phyloP scores from a whole-genome alignment of 192 early-diverging fungal genomes.

The Lunasporangiospora selenospora region DNA sequence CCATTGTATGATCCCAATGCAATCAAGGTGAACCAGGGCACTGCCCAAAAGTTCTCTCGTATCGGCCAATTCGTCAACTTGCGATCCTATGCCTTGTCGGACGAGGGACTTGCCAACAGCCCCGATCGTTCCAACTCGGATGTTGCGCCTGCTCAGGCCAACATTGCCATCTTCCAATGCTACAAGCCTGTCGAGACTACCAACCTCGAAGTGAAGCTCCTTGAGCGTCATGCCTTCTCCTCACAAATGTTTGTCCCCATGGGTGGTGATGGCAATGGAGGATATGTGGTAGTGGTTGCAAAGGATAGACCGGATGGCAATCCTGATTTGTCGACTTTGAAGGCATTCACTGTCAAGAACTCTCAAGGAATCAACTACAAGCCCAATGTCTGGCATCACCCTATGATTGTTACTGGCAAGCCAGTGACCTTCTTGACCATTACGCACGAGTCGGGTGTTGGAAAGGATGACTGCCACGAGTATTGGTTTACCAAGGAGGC shows the following conservation, averaged over 20 bases:
- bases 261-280: constrained; percentile 48
- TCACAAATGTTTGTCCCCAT: constrained; percentile 90
- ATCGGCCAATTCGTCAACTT: constrained; percentile 67
- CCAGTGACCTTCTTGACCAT: constrained; percentile 74
- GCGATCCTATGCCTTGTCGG: constrained; percentile 34
- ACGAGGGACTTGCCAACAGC: constrained; percentile 42
- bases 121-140: constrained; percentile 1
- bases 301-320: constrained; percentile 71
- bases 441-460: constrained; percentile 78
- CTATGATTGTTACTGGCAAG: constrained; percentile 70
- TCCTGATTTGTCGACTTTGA: constrained; percentile 76
- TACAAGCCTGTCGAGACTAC: constrained; percentile 50
- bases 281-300: constrained; percentile 85
- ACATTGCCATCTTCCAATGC: constrained; percentile 78
- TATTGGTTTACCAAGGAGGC: constrained; percentile 44
- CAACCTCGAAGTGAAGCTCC: constrained; percentile 67
- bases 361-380: constrained; percentile 86
- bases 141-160: constrained; percentile 48
- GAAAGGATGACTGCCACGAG: constrained; percentile 80
- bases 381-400: constrained; percentile 89
- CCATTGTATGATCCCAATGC: constrained; percentile 30
- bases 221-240: constrained; percentile 87
- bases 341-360: constrained; percentile 73
- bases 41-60: constrained; percentile 74
- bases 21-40: constrained; percentile 69